Evolutionary conservation across 768 basidiomycete species (phyloP), one percentile per base, ranked within the genome.

Genomic region (Mycena belliarum): DNA sequence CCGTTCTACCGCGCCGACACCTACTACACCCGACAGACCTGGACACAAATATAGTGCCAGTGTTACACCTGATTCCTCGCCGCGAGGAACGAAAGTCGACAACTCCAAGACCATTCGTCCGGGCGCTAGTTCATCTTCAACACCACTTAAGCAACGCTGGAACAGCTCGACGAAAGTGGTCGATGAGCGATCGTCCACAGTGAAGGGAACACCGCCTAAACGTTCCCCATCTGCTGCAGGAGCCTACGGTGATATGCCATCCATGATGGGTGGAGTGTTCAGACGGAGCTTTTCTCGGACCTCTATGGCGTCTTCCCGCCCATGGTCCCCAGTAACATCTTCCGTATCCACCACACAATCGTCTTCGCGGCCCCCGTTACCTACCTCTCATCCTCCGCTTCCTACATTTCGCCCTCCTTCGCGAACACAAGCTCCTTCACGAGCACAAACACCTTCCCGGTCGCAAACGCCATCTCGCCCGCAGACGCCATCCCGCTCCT

Each of bases 91-190:
- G 56, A 79, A 72, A 58, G 57, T 73, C 28, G 76, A 80, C 55
- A 38, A n/a, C 20, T 58, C 74, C 14, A 80, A 79, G 35, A 61
- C 78, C n/a, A n/a, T n/a, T 47, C 83, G 81, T 64, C 66, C 62
- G 49, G 71, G 69, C 10, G 49, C 54, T 40, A 35, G 29, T 32
- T 32, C 29, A 32, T n/a, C 45, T n/a, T n/a, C 12, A 10, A 49
- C 32, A 24, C 29, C 71, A 55, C 46, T 63, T 32, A 81, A 82
- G 63, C 85, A 84, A 58, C 76, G 72, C 32, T 94, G 92, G 92
- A 94, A 94, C 66, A 80, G 86, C 61, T 93, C 91, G 6, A 93
- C 91, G 1, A 90, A 78, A 65, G 79, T 93, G n/a, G 76, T 74
- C 18, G 87, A 86, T 24, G 82, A 80, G 47, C 75, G 74, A 28